phyloP scores from a whole-genome alignment of 441 rosid genomes.

The Populus hybrid region DNA sequence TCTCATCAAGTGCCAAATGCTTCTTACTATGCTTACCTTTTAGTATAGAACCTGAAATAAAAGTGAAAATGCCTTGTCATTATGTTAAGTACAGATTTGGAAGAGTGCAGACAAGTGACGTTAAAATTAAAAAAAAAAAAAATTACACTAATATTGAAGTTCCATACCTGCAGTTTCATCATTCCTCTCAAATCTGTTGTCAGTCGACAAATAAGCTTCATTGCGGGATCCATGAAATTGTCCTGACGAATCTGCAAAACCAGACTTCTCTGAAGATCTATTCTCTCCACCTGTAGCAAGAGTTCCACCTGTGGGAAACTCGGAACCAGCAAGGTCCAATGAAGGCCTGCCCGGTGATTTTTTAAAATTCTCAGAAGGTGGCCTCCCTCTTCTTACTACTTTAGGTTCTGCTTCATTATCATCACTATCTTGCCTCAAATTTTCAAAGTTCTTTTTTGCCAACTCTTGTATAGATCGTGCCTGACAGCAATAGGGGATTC shows the following conservation, averaged over 20 bases:
- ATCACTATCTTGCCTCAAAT: constrained; percentile 73
- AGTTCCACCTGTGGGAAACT: constrained; percentile 45
- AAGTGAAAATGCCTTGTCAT: constrained; percentile 19
- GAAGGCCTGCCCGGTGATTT: constrained; percentile 41
- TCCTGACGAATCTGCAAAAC: constrained; percentile 32
- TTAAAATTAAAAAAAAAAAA: not conserved
- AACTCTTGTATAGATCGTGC: constrained; percentile 74
- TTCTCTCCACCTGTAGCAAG: constrained; percentile 43
- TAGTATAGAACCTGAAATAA: constrained; percentile 36
- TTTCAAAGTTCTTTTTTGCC: constrained; percentile 72
- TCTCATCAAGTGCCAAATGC: constrained; percentile 55
- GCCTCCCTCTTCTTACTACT: constrained; percentile 77
- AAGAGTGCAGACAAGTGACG: constrained; percentile 6
- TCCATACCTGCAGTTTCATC: constrained; percentile 44
- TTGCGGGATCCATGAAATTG: constrained; percentile 30
- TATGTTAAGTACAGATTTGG: not conserved
- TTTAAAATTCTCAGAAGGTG: constrained; percentile 51
- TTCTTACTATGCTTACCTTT: constrained; percentile 65
- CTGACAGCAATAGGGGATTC: constrained; percentile 28
- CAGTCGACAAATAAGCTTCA: constrained; percentile 28
- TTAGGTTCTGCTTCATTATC: constrained; percentile 50
- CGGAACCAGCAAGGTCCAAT: constrained; percentile 44
- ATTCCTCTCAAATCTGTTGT: constrained; percentile 42
- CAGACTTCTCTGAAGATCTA: constrained; percentile 28
- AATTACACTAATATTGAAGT: not conserved